A percentile compares a stretch with the other conserved stretches of the same genome.
phyloP scores from a whole-genome alignment of 2,329 filamentous ascomycete genomes.

The Coniochaeta prunicola region DNA sequence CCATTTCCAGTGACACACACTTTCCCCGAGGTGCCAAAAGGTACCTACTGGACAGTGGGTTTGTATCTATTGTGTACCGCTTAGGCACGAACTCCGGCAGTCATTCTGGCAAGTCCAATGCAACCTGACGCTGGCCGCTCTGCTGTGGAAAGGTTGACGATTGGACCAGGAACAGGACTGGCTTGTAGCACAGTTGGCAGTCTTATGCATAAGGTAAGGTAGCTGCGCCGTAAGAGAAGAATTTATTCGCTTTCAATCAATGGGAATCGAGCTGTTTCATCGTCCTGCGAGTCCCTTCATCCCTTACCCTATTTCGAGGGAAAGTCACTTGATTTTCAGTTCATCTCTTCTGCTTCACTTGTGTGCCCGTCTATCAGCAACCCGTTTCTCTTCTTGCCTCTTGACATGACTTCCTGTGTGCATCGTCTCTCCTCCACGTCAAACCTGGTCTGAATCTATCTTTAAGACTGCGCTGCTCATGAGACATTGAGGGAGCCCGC shows the following conservation, averaged over 20 bases:
- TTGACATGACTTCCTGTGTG: background rate
- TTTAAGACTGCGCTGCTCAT: background rate
- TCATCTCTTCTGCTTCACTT: background rate
- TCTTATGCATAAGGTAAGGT: background rate
- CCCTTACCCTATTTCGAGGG: too few relatives aligned
- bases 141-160: background rate
- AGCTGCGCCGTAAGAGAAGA: background rate
- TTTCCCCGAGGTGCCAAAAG: too few relatives aligned
- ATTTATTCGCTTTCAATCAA: background rate
- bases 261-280: background rate
- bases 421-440: background rate
- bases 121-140: background rate
- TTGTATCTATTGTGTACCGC: background rate
- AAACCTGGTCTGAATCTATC: background rate
- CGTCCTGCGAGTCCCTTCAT: background rate
- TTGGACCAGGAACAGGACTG: background rate
- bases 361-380: background rate
- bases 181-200: too few relatives aligned
- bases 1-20: background rate
- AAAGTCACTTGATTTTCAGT: background rate
- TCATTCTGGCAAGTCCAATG: background rate
- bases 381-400: background rate
- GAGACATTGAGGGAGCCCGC: slow-evolving; percentile 1
- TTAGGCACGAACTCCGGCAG: too few relatives aligned
- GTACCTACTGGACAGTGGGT: background rate